Percentiles rank a stretch among this genome's conserved stretches.
These are phyloP conservation scores for Solanum commersonii DNA, from an alignment of 257 asterid genomes.

Conservation along the genomic window DNA sequence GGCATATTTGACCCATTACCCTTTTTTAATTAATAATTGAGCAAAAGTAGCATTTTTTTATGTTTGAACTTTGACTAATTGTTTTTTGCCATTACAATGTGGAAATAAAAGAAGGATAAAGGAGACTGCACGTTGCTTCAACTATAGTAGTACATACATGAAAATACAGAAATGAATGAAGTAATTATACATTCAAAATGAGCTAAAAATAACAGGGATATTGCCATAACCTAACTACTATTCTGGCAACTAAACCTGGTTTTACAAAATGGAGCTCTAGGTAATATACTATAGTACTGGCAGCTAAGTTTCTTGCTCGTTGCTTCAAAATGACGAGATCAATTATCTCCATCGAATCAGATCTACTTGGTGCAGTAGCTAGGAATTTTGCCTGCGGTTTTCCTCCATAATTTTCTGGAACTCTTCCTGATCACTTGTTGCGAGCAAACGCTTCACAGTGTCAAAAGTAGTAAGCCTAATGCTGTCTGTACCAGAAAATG, in stretches of 20 bases:
- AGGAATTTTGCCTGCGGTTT: constrained; percentile 35
- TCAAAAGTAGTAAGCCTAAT: constrained; percentile 80
- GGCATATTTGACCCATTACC: too few relatives aligned
- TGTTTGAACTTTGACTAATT: background rate
- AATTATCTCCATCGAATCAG: background rate
- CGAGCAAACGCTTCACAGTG: constrained; percentile 60
- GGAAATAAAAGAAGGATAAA: too few relatives aligned
- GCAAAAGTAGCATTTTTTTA: too few relatives aligned
- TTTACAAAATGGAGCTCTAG: constrained; percentile 17
- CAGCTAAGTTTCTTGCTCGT: background rate
- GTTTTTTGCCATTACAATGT: too few relatives aligned
- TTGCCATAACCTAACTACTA: background rate
- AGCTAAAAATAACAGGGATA: background rate
- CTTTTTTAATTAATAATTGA: too few relatives aligned
- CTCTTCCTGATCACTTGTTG: constrained; percentile 48
- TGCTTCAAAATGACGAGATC: background rate
- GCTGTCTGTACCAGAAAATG: constrained; percentile 23
- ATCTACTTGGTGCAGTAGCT: constrained; percentile 16
- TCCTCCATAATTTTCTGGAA: constrained; percentile 45
- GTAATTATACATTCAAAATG: background rate
- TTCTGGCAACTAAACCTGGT: background rate
- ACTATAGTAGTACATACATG: background rate
- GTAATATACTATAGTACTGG: background rate
- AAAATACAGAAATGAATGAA: background rate
- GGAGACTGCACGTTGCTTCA: too few relatives aligned